Percentiles rank a stretch among this genome's conserved stretches.
Conservation (phyloP, 139 green algal species). For the Mesostigma viride region DNA sequence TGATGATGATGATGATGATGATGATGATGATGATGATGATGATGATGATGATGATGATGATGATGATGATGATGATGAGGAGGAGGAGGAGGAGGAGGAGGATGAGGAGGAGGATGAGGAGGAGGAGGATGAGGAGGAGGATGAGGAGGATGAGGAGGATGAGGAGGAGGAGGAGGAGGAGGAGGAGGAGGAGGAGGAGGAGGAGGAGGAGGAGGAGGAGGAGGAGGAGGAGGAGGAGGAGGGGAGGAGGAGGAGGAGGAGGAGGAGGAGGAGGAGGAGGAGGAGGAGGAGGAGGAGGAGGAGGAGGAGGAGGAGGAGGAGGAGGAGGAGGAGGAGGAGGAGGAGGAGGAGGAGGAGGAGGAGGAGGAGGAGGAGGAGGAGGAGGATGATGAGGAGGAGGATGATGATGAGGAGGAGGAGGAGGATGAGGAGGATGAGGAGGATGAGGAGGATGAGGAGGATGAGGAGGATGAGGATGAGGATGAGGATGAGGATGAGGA, state of each 20-base stretch:
- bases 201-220: not conserved
- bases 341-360: not conserved
- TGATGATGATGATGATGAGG: not conserved
- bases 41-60: conserved; percentile 2
- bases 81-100: too few relatives aligned
- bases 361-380: not conserved
- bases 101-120: too few relatives aligned
- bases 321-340: not conserved
- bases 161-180: not conserved
- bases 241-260: not conserved
- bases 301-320: not conserved
- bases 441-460: too few relatives aligned
- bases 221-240: not conserved
- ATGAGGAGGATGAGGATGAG: too few relatives aligned
- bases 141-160: too few relatives aligned
- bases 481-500: too few relatives aligned
- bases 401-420: too few relatives aligned
- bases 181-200: not conserved
- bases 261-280: not conserved
- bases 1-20: not conserved
- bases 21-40: not conserved
- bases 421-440: too few relatives aligned
- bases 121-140: too few relatives aligned
- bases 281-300: not conserved
- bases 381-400: too few relatives aligned